Evolutionary conservation across 1,139 yeast species (phyloP), one percentile per base, ranked within the genome.

Genomic region (Taphrina wiesneri): DNA sequence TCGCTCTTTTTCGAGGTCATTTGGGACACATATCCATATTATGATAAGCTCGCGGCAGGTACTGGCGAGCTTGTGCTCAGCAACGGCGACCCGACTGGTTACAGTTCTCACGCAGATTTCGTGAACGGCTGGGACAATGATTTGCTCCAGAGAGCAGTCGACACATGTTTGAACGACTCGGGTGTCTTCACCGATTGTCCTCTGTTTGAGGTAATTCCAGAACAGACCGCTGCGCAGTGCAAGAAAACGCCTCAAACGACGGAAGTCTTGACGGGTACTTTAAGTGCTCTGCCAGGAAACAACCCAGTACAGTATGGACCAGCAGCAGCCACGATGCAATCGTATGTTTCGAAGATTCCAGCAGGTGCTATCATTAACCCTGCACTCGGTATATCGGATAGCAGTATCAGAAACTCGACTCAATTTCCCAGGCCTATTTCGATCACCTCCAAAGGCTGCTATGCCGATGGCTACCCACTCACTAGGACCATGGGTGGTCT

Each of bases 71-170:
- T 62, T 11, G 65, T 66, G 17, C 53, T 56, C 26, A 36, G 65
- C 28, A 63, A 49, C 19, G 68, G 68, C 41, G 68, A 66, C 26
- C 52, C 67, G 1, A 66, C 68, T 2, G 68, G 68, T 19, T 67
- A 65, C 49, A 63, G 67, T 11, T 67, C 51, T 28, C 68, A 67
- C 51, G 68, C 68, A 13, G 68, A 67, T 51, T 67, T 67, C 26
- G 46, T 67, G 30, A 65, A 64, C 32, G 68, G 67, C 11, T 67
- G 68, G 68, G 67, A 67, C 49, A 34, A 25, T 43, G 67, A 56
- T 21, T 36, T 63, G 13, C 52, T 66, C 34, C 63, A 63, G 17
- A 17, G 53, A 26, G 68, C 68, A 7, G 57, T 66, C 52, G 65
- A 63, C 39, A 63, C 54, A 13, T 66, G 68, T 45, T 26, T 45